Evolutionary conservation across 495 filamentous ascomycete species (phyloP).

Genomic region (Neurospora sp.): DNA sequence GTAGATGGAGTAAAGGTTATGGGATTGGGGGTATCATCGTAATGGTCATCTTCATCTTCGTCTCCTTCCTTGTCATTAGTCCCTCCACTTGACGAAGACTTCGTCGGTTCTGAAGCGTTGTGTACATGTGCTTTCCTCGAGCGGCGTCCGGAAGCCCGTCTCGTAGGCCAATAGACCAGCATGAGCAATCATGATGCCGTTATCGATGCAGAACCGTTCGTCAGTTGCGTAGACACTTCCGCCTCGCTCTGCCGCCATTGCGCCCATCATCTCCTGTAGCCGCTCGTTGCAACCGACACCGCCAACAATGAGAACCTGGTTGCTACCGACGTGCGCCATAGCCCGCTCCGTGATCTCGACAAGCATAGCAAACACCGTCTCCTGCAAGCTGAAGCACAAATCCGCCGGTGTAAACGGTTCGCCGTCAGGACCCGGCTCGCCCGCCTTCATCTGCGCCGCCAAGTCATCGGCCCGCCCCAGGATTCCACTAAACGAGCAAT

Average conservation of each 20-base stretch:
- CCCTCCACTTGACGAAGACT: constrained; percentile 84
- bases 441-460: constrained; percentile 50
- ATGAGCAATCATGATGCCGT: constrained; percentile 99
- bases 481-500: constrained; percentile 90
- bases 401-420: constrained; percentile 65
- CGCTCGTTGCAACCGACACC: constrained; percentile 98
- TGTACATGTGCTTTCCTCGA: constrained; percentile 82
- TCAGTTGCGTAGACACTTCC: constrained; percentile 92
- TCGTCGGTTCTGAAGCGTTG: constrained; percentile 94
- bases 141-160: constrained; percentile 62
- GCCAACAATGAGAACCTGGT: constrained; percentile 87
- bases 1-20: background rate
- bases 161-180: constrained; percentile 78
- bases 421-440: constrained; percentile 32
- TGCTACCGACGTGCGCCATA: constrained; percentile 92
- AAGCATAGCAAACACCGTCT: constrained; percentile 91
- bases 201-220: constrained; percentile 97
- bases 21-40: background rate
- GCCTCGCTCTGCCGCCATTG: constrained; percentile 85
- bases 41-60: background rate
- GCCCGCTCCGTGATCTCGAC: constrained; percentile 98
- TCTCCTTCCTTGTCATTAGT: constrained; percentile 33
- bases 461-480: constrained; percentile 70
- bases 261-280: constrained; percentile 95
- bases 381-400: constrained; percentile 88